Percentiles rank a stretch among this genome's conserved stretches.
Evolutionary conservation across 2,329 filamentous ascomycete genomes (phyloP).

Genomic region (Calonectria hawksworthii): DNA sequence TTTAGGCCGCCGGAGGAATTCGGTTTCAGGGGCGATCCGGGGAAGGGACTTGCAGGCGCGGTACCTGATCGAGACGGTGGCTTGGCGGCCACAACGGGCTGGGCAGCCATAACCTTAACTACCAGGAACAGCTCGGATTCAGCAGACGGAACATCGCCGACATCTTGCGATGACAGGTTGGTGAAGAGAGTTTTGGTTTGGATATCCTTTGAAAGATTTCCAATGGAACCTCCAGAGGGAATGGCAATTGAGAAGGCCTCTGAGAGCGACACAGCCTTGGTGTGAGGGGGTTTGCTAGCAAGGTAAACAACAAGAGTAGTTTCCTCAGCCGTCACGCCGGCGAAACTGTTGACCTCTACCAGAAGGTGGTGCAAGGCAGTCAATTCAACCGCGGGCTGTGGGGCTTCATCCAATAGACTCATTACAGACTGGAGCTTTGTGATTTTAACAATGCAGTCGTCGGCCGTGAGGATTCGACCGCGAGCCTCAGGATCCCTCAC

Average conservation of each 20-base stretch:
- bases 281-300: conserved; percentile 77
- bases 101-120: conserved; percentile 79
- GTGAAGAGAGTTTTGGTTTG: conserved; percentile 89
- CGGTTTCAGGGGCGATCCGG: conserved; percentile 63
- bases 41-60: conserved; percentile 55
- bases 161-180: conserved; percentile 84
- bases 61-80: conserved; percentile 67
- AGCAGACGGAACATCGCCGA: conserved; percentile 71
- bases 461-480: conserved; percentile 88
- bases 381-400: conserved; percentile 75
- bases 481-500: conserved; percentile 88
- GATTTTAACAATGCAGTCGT: conserved; percentile 93
- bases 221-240: conserved; percentile 79
- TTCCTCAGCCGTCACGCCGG: conserved; percentile 80
- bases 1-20: conserved; percentile 65
- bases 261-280: conserved; percentile 77
- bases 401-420: conserved; percentile 91
- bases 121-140: conserved; percentile 86
- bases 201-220: conserved; percentile 73
- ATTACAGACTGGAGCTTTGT: conserved; percentile 94
- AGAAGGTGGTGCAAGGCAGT: conserved; percentile 84
- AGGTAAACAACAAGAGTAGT: conserved; percentile 84
- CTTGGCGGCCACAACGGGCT: conserved; percentile 62
- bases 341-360: conserved; percentile 86
- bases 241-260: conserved; percentile 88